Percentiles rank a stretch among this genome's conserved stretches.
Evolutionary conservation across 2,329 filamentous ascomycete genomes (phyloP).

Genomic region (Trichophyton schoenleinii): DNA sequence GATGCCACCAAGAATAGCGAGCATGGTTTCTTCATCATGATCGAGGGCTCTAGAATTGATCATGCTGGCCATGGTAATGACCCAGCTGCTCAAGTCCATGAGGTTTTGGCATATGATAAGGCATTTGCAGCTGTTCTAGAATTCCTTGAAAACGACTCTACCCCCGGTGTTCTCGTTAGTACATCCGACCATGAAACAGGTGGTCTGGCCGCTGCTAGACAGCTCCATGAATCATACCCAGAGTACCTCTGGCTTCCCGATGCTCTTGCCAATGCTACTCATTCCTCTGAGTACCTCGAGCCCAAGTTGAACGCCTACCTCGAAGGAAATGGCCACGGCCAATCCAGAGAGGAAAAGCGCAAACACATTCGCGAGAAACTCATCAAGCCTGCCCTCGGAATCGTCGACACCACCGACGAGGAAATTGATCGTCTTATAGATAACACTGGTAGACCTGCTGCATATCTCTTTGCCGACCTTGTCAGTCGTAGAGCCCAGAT

Average conservation of each 20-base stretch:
- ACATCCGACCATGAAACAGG: constrained; percentile 97
- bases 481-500: constrained; percentile 77
- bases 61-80: constrained; percentile 84
- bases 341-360: constrained; percentile 37
- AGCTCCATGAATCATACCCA: constrained; percentile 50
- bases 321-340: constrained; percentile 23
- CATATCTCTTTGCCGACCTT: constrained; percentile 65
- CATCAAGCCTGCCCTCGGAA: constrained; percentile 59
- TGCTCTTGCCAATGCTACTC: constrained; percentile 66
- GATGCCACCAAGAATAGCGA: constrained; percentile 72
- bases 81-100: constrained; percentile 70
- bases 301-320: constrained; percentile 51
- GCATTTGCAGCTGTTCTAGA: constrained; percentile 72
- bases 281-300: constrained; percentile 59
- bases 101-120: constrained; percentile 89
- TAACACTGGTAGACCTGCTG: constrained; percentile 39
- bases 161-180: constrained; percentile 64
- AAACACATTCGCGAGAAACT: constrained; percentile 57
- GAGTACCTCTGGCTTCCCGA: constrained; percentile 70
- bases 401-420: constrained; percentile 55
- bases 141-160: constrained; percentile 64
- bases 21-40: constrained; percentile 96
- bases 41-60: constrained; percentile 91
- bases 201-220: constrained; percentile 68
- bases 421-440: constrained; percentile 59